Evolutionary conservation across 1,284 basidiomycete species (phyloP), one percentile per base, ranked within the genome.

Genomic region (Irpex rosettiformis): DNA sequence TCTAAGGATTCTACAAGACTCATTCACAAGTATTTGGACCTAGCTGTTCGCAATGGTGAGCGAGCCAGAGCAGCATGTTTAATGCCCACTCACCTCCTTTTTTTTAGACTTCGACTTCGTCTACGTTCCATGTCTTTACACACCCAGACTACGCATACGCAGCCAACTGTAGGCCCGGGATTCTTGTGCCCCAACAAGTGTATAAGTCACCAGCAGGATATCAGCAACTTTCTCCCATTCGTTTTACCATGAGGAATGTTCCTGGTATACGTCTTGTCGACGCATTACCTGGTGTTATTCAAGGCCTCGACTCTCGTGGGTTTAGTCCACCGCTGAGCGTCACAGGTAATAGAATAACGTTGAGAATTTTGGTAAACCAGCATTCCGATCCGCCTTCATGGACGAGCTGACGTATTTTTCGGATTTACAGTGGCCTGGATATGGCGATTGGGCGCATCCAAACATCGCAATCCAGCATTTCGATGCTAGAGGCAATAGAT

Each of bases 361-460:
- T 52, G 3, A 10, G 56, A 2, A 52, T 57, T 13, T 25, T 28
- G 1, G 56, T 52, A 24, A 27, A 45, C 43, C n/a, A 8, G 4
- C 8, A 43, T n/a, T 25, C 25, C 29, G 27, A 27, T 6, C 18
- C 8, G 24, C 21, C 22, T 24, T 16, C 30, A 27, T 16, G 33
- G 7, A 37, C 33, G 25, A 7, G 13, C 30, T 22, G n/a, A 37
- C 29, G 8, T 6, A 25, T 29, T 49, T 51, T 49, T 22, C 28
- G 16, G 7, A 7, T 28, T 33, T 7, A n/a, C 2, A 57, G 56
- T 57, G 56, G 56, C 56, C 56, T 42, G 56, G 56, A 1, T 57
- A 57, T 10, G 10, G 25, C 10, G 22, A 25, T 0, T 57, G 56
- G 56, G n/a, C 47, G 16, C 13, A 27, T 18, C 2, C 6, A 16